Evolutionary conservation across 2,329 filamentous ascomycete genomes (phyloP).

Genomic region (Ilyonectria mors-panacis): DNA sequence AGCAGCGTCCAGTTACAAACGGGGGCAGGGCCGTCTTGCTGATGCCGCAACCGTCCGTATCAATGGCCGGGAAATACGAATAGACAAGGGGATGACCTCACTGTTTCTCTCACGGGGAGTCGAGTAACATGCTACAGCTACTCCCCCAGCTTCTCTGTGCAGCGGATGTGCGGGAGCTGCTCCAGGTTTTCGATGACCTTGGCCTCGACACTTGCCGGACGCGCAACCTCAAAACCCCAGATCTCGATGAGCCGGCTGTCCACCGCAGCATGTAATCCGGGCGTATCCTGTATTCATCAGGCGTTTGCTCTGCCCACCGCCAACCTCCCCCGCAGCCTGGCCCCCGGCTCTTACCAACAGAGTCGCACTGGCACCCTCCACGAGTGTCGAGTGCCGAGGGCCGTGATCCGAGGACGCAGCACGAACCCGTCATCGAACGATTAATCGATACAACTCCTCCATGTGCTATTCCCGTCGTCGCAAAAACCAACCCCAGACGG

Average conservation of each 20-base stretch:
- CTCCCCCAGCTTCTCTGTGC: constrained; percentile 21
- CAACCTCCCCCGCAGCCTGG: constrained; percentile 1
- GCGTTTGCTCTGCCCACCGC: constrained; percentile 35
- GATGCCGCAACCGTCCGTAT: constrained; percentile 15
- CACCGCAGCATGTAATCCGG: constrained; percentile 16
- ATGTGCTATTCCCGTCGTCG: constrained; percentile 20
- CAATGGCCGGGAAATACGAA: background rate
- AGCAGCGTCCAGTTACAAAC: constrained; percentile 23
- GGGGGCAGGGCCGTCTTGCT: constrained; percentile 12
- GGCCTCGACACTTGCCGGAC: constrained; percentile 8
- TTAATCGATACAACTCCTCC: constrained; percentile 15
- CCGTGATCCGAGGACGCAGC: constrained; percentile 41
- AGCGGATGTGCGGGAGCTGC: constrained; percentile 12
- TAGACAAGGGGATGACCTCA: constrained; percentile 18
- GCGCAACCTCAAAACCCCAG: constrained; percentile 7
- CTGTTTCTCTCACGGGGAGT: constrained; percentile 6
- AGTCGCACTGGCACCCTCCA: background rate
- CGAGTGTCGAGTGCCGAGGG: constrained; percentile 40
- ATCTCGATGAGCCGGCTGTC: constrained; percentile 11
- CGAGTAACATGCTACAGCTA: constrained; percentile 17
- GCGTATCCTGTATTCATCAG: constrained; percentile 36
- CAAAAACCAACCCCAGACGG: constrained; percentile 19
- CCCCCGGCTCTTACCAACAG: background rate
- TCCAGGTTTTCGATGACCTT: constrained; percentile 17
- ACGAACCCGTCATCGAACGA: constrained; percentile 41